phyloP scores from a whole-genome alignment of 805 yeast genomes.

The Ogataea angusta region DNA sequence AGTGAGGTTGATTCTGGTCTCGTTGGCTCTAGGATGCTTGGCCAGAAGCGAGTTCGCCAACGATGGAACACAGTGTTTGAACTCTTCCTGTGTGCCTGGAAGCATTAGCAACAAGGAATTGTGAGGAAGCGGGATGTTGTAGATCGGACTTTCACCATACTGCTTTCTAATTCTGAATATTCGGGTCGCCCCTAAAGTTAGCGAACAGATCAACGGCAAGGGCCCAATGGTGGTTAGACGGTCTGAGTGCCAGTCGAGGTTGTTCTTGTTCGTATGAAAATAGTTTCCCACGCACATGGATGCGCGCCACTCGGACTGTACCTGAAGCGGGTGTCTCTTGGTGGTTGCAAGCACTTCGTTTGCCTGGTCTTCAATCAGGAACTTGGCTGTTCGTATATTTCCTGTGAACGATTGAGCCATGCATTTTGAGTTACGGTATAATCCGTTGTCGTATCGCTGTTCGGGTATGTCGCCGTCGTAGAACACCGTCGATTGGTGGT shows the following conservation, averaged over 20 bases:
- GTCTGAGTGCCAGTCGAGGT: slow-evolving; percentile 77
- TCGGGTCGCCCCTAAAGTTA: slow-evolving; percentile 68
- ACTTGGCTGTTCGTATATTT: slow-evolving; percentile 38
- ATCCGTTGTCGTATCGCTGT: slow-evolving; percentile 6
- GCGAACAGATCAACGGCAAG: slow-evolving; percentile 60
- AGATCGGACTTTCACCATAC: slow-evolving; percentile 37
- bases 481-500: slow-evolving; percentile 43
- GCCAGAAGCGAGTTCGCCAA: slow-evolving; percentile 36
- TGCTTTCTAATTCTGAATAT: slow-evolving; percentile 56
- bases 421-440: slow-evolving; percentile 18
- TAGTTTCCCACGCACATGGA: slow-evolving; percentile 54
- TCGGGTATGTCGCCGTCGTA: slow-evolving; percentile 1
- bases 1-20: slow-evolving; percentile 59
- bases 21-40: slow-evolving; percentile 46
- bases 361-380: slow-evolving; percentile 39
- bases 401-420: slow-evolving; percentile 22
- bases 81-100: slow-evolving; percentile 76
- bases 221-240: slow-evolving; percentile 72
- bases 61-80: slow-evolving; percentile 60
- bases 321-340: slow-evolving; percentile 37
- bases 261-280: slow-evolving; percentile 46
- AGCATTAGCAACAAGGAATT: slow-evolving; percentile 71
- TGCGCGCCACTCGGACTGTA: slow-evolving; percentile 44
- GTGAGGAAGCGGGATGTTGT: slow-evolving; percentile 62
- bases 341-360: slow-evolving; percentile 27